Base-by-base conservation (phyloP, 805 yeast species). In the Yamadazyma nakazawae region DNA sequence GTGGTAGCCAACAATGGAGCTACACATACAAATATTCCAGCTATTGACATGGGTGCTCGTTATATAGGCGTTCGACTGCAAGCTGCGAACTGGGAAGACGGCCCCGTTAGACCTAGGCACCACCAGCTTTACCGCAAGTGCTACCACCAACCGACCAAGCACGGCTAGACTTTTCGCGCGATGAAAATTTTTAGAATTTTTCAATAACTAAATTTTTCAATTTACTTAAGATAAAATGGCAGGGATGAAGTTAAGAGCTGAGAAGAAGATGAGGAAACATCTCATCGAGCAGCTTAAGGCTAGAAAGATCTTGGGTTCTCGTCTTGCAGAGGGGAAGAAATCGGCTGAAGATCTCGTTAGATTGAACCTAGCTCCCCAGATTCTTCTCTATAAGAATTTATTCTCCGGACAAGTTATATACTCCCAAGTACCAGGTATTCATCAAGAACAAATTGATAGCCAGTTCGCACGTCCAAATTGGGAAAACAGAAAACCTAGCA, bases 351-450 rank as follows among this genome's bases (percentile, higher is more conserved):
- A 70, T 30, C 65, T 72, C 42, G 47, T 51, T 18, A 51, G 66
- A 47, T 79, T 85, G 53, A 79, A 80, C 9, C 79, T 80, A 63
- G 95, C 88, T 2, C 96, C 97, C 9, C 91, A 85, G 59, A 85
- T 91, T 11, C 88, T 77, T 60, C 67, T 89, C 37, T 92, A 87
- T 73, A 80, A 94, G 62, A 90, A 91, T 71, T 66, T 88, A 41
- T 94, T 88, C 68, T 76, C 85, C 35, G 97, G 97, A 5, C 97
- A 91, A 71, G 95, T 90, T 16, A 66, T 88, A 10, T 91, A 89
- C 64, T 83, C 96, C 5, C 97, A 91, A 67, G 78, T 86, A 11
- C 94, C 96, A 34, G 83, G 69, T 45, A 77, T 51, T 68, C 79
- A 77, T 52, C 76, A 68, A 54, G 67, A 74, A 36, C 85, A 85